Percentiles rank a stretch among this genome's conserved stretches.
Evolutionary conservation across 2,329 filamentous ascomycete genomes (phyloP).

Genomic region (Aspergillus piperis): DNA sequence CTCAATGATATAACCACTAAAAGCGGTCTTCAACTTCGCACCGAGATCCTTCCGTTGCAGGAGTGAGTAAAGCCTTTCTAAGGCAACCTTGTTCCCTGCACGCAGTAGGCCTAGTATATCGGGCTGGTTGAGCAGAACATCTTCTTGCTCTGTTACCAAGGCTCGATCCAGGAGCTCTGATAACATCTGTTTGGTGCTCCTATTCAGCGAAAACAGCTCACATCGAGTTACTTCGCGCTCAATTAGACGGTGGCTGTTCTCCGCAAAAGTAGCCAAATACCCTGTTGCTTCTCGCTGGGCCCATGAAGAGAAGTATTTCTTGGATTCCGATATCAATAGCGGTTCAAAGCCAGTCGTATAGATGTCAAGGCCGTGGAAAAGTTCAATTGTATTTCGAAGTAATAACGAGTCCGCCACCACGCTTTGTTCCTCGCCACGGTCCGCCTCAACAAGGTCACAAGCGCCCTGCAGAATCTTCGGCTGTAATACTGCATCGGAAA

Average conservation of each 20-base stretch:
- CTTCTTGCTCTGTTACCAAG: slow-evolving; percentile 68
- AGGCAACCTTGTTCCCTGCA: slow-evolving; percentile 66
- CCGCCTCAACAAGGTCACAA: slow-evolving; percentile 72
- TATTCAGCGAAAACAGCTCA: slow-evolving; percentile 78
- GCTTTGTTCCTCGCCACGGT: slow-evolving; percentile 60
- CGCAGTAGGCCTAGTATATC: slow-evolving; percentile 74
- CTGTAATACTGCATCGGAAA: slow-evolving; percentile 55
- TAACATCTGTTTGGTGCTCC: slow-evolving; percentile 75
- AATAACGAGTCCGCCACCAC: slow-evolving; percentile 61
- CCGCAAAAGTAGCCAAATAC: slow-evolving; percentile 74
- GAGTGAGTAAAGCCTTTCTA: slow-evolving; percentile 76
- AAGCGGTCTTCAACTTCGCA: slow-evolving; percentile 68
- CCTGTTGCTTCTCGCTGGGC: slow-evolving; percentile 65
- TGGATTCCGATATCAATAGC: slow-evolving; percentile 67
- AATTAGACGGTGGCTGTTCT: slow-evolving; percentile 68
- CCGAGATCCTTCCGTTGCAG: slow-evolving; percentile 72
- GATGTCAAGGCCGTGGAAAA: slow-evolving; percentile 81
- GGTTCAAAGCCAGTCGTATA: slow-evolving; percentile 82
- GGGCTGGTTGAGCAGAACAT: slow-evolving; percentile 64
- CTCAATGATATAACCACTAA: slow-evolving; percentile 74
- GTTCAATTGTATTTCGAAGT: slow-evolving; percentile 74
- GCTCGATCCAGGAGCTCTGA: slow-evolving; percentile 71
- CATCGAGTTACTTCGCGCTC: slow-evolving; percentile 73
- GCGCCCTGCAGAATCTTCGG: slow-evolving; percentile 65
- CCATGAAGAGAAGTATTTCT: slow-evolving; percentile 68